Evolutionary conservation across 768 basidiomycete genomes (phyloP).

Genomic region (Trametes cubensis): DNA sequence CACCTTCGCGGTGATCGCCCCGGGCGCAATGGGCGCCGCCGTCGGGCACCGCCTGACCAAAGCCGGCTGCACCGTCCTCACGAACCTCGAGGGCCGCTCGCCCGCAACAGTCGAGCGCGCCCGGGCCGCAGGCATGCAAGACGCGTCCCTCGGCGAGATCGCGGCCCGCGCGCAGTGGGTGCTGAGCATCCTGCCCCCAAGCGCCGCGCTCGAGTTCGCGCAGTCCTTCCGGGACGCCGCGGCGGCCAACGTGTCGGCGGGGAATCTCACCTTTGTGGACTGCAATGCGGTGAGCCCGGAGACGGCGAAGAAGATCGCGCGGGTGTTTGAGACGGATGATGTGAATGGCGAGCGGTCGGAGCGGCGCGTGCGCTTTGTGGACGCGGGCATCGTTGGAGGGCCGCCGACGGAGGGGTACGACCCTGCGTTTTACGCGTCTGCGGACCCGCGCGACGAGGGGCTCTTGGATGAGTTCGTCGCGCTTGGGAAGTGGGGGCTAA

Average conservation of each 20-base stretch:
- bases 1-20: constrained; percentile 51
- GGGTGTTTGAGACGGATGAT: constrained; percentile 42
- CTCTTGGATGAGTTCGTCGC: constrained; percentile 44
- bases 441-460: constrained; percentile 35
- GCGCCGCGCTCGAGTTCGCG: constrained; percentile 50
- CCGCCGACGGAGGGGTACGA: constrained; percentile 52
- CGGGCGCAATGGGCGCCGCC: constrained; percentile 63
- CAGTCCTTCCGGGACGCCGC: constrained; percentile 42
- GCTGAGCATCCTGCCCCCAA: constrained; percentile 61
- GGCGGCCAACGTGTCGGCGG: constrained; percentile 19
- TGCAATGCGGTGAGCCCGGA: constrained; percentile 61
- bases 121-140: constrained; percentile 51
- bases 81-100: constrained; percentile 56
- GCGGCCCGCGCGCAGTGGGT: constrained; percentile 45
- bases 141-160: constrained; percentile 43
- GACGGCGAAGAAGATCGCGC: constrained; percentile 50
- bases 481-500: constrained; percentile 48
- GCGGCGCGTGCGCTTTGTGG: constrained; percentile 45
- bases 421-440: constrained; percentile 60
- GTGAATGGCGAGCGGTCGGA: constrained; percentile 1
- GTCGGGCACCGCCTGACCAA: constrained; percentile 50
- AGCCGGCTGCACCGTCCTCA: constrained; percentile 56
- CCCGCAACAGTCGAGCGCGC: constrained; percentile 53
- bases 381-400: constrained; percentile 59
- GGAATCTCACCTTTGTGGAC: constrained; percentile 45